phyloP scores from a whole-genome alignment of 495 filamentous ascomycete species.

The Parathielavia appendiculata region DNA sequence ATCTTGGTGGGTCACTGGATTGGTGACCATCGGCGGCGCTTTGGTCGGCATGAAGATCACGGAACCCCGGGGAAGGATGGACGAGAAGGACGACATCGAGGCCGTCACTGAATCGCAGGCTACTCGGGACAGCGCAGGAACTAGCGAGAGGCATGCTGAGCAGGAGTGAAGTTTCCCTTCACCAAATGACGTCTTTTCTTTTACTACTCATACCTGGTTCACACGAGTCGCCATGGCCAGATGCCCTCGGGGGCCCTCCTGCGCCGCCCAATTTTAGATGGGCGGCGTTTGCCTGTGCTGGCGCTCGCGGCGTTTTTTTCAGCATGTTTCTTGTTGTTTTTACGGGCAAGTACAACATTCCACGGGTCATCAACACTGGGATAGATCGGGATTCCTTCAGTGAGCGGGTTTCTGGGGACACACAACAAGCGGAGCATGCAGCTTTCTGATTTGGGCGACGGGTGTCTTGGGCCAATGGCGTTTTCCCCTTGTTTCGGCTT shows the following conservation, averaged over 20 bases:
- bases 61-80: slow-evolving; percentile 40
- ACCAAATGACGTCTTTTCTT: neutral
- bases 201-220: neutral
- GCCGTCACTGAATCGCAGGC: slow-evolving; percentile 3
- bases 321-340: neutral
- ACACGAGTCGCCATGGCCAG: neutral
- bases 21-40: slow-evolving; percentile 70
- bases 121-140: slow-evolving; percentile 2
- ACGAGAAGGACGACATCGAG: slow-evolving; percentile 28
- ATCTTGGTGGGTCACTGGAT: slow-evolving; percentile 83
- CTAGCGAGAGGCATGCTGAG: neutral
- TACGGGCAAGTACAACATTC: slow-evolving; percentile 1
- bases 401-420: slow-evolving; percentile 3
- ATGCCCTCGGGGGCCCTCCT: neutral
- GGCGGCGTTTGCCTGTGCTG: neutral
- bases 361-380: slow-evolving; percentile 7
- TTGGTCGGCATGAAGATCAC: slow-evolving; percentile 46
- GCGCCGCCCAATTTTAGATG: slow-evolving; percentile 1
- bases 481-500: neutral
- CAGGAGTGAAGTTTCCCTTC: neutral
- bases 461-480: neutral
- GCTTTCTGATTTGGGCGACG: neutral
- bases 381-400: slow-evolving; percentile 10
- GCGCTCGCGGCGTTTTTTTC: slow-evolving; percentile 2
- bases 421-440: slow-evolving; percentile 1